A percentile compares a stretch with the other conserved stretches of the same genome.
Evolutionary conservation across 495 filamentous ascomycete genomes (phyloP).

Genomic region (Tuber brumale): DNA sequence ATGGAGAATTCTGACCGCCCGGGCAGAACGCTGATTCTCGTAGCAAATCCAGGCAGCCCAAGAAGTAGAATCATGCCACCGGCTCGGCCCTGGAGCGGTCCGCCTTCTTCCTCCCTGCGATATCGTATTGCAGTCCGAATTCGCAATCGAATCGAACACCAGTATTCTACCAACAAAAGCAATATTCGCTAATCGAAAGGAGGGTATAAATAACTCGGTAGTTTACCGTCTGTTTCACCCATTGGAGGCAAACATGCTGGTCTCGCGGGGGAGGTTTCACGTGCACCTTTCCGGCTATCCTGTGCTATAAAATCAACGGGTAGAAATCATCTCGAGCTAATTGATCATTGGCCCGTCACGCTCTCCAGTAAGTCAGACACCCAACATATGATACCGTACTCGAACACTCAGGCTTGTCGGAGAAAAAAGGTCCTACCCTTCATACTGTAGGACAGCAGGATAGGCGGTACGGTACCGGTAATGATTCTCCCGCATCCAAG

Average conservation of each 20-base stretch:
- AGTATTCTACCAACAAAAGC: not conserved
- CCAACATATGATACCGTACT: not conserved
- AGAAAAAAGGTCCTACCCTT: not conserved
- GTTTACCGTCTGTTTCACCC: slow-evolving; percentile 1
- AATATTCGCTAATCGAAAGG: not conserved
- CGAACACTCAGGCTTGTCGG: not conserved
- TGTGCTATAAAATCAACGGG: not conserved
- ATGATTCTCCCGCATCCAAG: not conserved
- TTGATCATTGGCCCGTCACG: not conserved
- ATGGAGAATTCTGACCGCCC: not conserved
- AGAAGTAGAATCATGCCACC: not conserved
- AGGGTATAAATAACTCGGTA: slow-evolving; percentile 2
- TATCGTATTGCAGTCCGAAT: not conserved
- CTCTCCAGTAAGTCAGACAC: not conserved
- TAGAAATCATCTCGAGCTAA: not conserved
- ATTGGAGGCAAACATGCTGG: not conserved
- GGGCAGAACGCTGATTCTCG: not conserved
- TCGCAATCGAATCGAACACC: not conserved
- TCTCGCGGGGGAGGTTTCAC: not conserved
- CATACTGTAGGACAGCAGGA: not conserved
- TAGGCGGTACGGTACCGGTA: not conserved
- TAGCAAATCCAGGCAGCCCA: not conserved
- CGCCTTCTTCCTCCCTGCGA: not conserved
- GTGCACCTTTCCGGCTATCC: not conserved
- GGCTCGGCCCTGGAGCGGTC: not conserved